Base-by-base conservation (phyloP, 2,329 filamentous ascomycete genomes). In the Aspergillus brasiliensis region DNA sequence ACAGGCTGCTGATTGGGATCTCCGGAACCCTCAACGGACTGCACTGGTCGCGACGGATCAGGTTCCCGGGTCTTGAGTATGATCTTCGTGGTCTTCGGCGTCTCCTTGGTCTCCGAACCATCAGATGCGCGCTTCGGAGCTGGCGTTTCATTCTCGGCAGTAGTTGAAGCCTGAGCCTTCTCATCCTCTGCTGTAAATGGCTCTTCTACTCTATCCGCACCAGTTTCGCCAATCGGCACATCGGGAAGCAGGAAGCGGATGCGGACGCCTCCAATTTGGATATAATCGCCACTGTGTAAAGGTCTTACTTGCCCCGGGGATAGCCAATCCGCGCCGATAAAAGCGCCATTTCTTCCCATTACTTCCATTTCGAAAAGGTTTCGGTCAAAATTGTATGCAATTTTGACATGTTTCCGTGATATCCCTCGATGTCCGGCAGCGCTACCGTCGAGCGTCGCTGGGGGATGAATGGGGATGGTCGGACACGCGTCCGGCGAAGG, bases 331-430 rank as follows among this genome's bases (percentile, higher is more conserved):
- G 81, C 80, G 57, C 85, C 82, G 59, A 85, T 79, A 59, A 84
- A 83, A 37, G 83, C 80, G 58, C 84, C 84, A 64, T 87, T 87
- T 55, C 81, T 77, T 37, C 86, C 85, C 52, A 86, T 78, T 2
- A 88, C 83, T 56, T 83, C 77, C 75, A 88, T 80, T 65, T 86
- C 81, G 68, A 87, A 89, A 37, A 79, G 67, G 49, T 83, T 80
- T 38, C 80, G 77, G 44, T 85, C 80, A 62, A 84, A 83, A 59
- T 86, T 85, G 75, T 85, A 88, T 25, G 80, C 77, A 60, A 89
- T 87, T 60, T 82, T 83, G 55, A 86, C 81, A 68, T 89, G 86
- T 66, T 85, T 82, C 23, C 86, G 80, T 3, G 86, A 88, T 34
- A 88, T 88, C 46, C 82, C 82, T 62, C 83, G 84, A 63, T 86